phyloP scores from a whole-genome alignment of 2,329 filamentous ascomycete genomes.

The Neonectria hederae region DNA sequence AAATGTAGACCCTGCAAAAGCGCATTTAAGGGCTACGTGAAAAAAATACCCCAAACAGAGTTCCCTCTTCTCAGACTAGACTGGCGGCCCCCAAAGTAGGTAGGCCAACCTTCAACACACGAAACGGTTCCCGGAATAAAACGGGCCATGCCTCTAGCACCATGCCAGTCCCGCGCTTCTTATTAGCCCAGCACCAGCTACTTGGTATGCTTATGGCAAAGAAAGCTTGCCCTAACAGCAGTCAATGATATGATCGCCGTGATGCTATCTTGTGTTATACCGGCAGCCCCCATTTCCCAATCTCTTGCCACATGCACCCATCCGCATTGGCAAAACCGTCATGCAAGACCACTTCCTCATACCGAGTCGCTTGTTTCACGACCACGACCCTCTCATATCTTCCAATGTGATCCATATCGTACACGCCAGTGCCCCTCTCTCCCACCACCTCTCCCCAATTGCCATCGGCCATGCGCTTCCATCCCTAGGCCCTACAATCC shows the following conservation, averaged over 20 bases:
- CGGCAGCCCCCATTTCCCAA: conserved; percentile 14
- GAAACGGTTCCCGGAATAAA: conserved; percentile 9
- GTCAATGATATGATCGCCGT: neutral
- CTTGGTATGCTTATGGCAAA: no score
- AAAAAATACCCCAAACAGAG: conserved; percentile 5
- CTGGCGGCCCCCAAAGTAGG: neutral
- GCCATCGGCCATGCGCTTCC: neutral
- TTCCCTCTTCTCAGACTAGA: neutral
- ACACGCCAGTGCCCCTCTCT: neutral
- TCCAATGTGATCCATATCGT: neutral
- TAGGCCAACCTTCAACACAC: neutral
- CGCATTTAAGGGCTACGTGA: neutral
- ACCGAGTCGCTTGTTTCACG: conserved; percentile 16
- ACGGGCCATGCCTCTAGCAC: neutral
- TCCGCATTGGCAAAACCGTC: neutral
- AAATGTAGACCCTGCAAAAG: neutral
- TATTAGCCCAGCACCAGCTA: neutral
- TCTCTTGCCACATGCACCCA: conserved; percentile 3
- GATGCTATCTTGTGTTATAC: neutral
- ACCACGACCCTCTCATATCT: neutral
- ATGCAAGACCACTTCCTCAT: neutral
- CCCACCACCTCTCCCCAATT: conserved; percentile 2
- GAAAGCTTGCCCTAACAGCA: neutral
- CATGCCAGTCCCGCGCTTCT: neutral
- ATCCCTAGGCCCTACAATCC: neutral